phyloP scores from a whole-genome alignment of 768 basidiomycete species.

The Cyclocybe aegerita region DNA sequence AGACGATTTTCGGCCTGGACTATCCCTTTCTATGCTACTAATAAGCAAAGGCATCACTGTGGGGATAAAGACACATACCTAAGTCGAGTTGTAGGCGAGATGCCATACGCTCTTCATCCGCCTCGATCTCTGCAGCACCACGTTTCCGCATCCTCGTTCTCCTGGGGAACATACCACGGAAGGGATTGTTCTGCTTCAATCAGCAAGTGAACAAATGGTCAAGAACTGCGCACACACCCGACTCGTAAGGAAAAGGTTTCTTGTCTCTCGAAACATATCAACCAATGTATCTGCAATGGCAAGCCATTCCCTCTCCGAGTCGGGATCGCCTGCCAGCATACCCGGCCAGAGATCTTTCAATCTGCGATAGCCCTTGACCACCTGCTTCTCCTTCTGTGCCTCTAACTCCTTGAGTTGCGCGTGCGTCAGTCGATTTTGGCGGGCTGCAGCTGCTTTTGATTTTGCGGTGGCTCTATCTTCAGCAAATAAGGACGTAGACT shows the following conservation, averaged over 20 bases:
- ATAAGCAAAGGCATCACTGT: not conserved
- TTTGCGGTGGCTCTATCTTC: conserved; percentile 46
- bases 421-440: conserved; percentile 50
- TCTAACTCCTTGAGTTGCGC: conserved; percentile 66
- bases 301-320: conserved; percentile 73
- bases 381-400: conserved; percentile 64
- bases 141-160: conserved; percentile 33
- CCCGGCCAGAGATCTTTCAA: conserved; percentile 63
- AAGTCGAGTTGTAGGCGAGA: conserved; percentile 75
- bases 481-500: conserved; percentile 58
- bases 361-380: conserved; percentile 53
- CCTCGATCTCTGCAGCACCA: conserved; percentile 41
- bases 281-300: conserved; percentile 82
- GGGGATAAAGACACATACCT: conserved; percentile 38
- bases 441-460: conserved; percentile 31
- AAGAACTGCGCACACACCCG: conserved; percentile 47
- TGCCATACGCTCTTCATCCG: conserved; percentile 70
- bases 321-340: conserved; percentile 43
- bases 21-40: conserved; percentile 55
- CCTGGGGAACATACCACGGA: conserved; percentile 69
- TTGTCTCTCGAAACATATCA: conserved; percentile 87
- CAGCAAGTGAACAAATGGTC: not conserved
- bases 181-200: conserved; percentile 38
- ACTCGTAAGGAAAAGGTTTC: conserved; percentile 77
- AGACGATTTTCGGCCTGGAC: conserved; percentile 46